Evolutionary conservation across 1,284 basidiomycete species (phyloP).

Genomic region (Sanghuangporus baumii): DNA sequence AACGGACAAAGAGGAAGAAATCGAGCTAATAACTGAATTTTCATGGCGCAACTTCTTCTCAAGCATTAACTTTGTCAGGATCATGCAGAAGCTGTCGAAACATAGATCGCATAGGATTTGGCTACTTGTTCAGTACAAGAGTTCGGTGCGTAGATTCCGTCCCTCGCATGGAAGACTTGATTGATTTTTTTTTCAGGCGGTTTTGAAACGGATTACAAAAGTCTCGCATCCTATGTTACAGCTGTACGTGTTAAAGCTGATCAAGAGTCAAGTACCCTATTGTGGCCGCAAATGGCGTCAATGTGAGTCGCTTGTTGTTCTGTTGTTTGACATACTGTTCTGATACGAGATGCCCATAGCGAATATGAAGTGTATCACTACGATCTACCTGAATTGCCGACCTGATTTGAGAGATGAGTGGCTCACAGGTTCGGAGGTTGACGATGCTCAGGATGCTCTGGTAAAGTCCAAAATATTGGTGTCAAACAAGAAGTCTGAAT

Average conservation of each 20-base stretch:
- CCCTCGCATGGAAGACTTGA: background rate
- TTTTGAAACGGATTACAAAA: constrained; percentile 90
- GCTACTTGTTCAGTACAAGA: constrained; percentile 98
- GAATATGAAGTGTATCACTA: constrained; percentile 99
- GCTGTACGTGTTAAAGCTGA: constrained; percentile 93
- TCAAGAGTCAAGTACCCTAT: constrained; percentile 98
- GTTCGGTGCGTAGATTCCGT: constrained; percentile 58
- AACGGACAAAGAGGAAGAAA: constrained; percentile 72
- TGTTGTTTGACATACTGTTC: background rate
- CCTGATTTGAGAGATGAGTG: constrained; percentile 97
- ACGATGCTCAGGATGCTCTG: constrained; percentile 76
- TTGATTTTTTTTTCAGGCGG: constrained; percentile 52
- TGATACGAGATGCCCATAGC: constrained; percentile 40
- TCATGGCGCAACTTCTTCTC: constrained; percentile 99
- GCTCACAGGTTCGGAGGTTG: constrained; percentile 90
- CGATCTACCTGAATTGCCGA: constrained; percentile 95
- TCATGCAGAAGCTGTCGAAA: constrained; percentile 98
- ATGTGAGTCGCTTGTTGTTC: constrained; percentile 45
- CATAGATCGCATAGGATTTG: constrained; percentile 91
- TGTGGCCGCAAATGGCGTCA: constrained; percentile 98
- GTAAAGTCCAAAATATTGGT: constrained; percentile 2
- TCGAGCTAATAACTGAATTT: constrained; percentile 90
- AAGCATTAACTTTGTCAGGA: constrained; percentile 96
- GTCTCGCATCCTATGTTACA: constrained; percentile 94
- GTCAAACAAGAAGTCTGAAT: background rate